phyloP scores from a whole-genome alignment of 2,329 filamentous ascomycete genomes.

The Aureobasidium sp. region DNA sequence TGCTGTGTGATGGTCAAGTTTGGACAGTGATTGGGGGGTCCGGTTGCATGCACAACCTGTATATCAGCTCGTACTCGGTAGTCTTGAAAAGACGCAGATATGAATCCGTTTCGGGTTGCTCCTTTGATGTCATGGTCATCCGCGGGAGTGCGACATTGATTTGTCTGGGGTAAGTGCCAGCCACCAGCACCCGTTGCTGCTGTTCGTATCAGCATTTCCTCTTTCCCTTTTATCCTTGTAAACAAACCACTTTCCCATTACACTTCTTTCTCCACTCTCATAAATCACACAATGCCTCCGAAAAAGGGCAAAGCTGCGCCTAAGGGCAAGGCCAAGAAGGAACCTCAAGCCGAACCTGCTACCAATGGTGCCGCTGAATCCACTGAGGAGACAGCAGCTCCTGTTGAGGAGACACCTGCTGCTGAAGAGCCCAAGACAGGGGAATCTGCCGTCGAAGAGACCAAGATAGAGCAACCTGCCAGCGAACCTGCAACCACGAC shows the following conservation, averaged over 20 bases:
- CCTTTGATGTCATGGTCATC: conserved; percentile 1
- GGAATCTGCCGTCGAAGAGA: neutral
- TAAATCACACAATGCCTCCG: conserved; percentile 13
- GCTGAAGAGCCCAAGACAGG: conserved; percentile 1
- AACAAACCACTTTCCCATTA: neutral
- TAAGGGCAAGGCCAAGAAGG: conserved; percentile 8
- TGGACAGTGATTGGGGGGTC: neutral
- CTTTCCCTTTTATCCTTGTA: neutral
- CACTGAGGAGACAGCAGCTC: neutral
- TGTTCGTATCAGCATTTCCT: neutral
- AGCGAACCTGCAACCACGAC: neutral
- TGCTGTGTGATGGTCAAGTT: neutral
- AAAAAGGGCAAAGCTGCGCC: conserved; percentile 13
- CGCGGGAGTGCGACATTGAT: conserved; percentile 1
- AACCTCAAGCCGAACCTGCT: neutral
- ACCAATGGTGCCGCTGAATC: neutral
- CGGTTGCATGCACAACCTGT: neutral
- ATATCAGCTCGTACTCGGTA: neutral
- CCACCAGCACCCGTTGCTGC: conserved; percentile 2
- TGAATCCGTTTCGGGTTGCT: neutral
- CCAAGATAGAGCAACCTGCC: neutral
- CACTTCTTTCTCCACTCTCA: neutral
- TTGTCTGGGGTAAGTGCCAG: conserved; percentile 8
- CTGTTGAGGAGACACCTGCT: neutral
- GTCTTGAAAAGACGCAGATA: neutral